Conservation (phyloP, 257 asterid genomes). For the Nemophila menziesii region DNA sequence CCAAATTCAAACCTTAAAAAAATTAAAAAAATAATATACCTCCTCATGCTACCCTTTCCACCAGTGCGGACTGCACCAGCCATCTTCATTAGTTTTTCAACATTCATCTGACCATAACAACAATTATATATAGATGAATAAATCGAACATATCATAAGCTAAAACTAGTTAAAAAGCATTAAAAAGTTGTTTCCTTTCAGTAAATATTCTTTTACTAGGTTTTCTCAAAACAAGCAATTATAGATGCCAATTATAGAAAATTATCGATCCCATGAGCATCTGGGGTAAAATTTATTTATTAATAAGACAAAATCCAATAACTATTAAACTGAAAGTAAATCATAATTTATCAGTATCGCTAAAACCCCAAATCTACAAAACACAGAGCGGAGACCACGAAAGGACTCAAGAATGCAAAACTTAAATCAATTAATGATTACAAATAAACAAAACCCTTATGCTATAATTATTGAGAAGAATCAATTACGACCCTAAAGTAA, state of each 20-base stretch:
- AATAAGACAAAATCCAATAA: too few relatives aligned
- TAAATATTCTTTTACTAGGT: too few relatives aligned
- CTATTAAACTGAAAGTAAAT: neutral
- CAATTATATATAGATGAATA: neutral
- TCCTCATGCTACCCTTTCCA: slow-evolving; percentile 70
- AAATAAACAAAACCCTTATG: neutral
- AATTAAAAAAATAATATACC: slow-evolving; percentile 22
- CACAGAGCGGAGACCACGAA: neutral
- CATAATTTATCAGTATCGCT: neutral
- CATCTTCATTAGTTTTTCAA: slow-evolving; percentile 68
- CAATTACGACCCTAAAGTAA: neutral
- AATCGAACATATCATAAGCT: neutral
- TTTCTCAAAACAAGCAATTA: too few relatives aligned
- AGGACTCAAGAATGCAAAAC: neutral
- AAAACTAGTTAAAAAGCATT: neutral
- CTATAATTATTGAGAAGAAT: neutral
- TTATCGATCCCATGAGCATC: too few relatives aligned
- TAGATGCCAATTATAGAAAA: too few relatives aligned
- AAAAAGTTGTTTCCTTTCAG: neutral
- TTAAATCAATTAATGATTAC: too few relatives aligned
- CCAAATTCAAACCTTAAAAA: neutral
- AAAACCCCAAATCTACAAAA: neutral
- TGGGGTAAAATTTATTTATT: too few relatives aligned
- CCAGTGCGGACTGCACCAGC: slow-evolving; percentile 72
- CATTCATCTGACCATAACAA: slow-evolving; percentile 47